A percentile compares a stretch with the other conserved stretches of the same genome.
Conservation (phyloP, 106 monocot species). For the Dendrobium nobile region DNA sequence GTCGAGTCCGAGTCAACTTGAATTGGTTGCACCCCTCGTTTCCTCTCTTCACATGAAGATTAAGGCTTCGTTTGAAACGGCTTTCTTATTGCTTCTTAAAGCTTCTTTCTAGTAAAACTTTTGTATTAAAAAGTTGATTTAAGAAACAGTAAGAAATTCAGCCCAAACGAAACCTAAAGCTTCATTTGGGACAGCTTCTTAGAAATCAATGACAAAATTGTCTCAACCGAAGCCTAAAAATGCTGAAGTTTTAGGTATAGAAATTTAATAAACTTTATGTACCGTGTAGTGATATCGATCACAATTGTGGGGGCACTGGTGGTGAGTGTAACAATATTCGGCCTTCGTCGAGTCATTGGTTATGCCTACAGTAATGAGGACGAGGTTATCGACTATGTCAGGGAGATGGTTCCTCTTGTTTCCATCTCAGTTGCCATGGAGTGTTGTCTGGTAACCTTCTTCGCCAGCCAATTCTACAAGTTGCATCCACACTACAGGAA, state of each 20-base stretch:
- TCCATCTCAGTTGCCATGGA: conserved; percentile 44
- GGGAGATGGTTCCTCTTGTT: conserved; percentile 40
- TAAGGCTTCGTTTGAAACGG: neutral
- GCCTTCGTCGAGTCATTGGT: conserved; percentile 22
- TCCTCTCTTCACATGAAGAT: no score
- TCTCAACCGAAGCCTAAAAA: no score
- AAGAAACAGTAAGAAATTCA: no score
- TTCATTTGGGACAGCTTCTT: no score
- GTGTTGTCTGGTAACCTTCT: conserved; percentile 37
- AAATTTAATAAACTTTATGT: neutral
- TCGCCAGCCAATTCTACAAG: neutral
- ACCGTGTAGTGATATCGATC: conserved; percentile 26
- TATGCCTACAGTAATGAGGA: conserved; percentile 52
- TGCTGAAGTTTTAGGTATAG: neutral
- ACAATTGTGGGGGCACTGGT: conserved; percentile 22
- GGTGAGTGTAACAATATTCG: conserved; percentile 25
- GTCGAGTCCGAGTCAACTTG: no score
- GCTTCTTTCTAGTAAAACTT: neutral
- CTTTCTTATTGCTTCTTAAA: no score
- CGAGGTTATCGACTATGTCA: conserved; percentile 43
- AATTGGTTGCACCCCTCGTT: no score
- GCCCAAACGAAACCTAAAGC: no score
- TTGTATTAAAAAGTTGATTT: no score
- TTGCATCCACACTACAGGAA: neutral
- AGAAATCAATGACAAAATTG: no score